Evolutionary conservation across 2,329 filamentous ascomycete species (phyloP).

Genomic region (Zymoseptoria passerinii): DNA sequence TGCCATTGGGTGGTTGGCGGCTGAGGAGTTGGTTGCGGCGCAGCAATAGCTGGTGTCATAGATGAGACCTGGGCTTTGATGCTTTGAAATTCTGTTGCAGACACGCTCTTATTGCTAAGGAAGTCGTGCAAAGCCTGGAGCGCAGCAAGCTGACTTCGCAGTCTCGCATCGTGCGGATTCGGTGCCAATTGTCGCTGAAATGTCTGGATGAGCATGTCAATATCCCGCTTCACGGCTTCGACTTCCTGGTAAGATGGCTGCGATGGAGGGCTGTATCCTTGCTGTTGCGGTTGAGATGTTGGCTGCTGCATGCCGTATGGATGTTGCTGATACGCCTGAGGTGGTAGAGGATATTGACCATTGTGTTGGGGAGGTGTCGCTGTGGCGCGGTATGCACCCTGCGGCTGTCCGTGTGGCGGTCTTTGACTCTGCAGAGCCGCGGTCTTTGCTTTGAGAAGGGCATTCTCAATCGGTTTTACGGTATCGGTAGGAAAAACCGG

Average conservation of each 20-base stretch:
- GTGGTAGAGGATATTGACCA: slow-evolving; percentile 34
- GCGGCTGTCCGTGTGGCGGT: slow-evolving; percentile 36
- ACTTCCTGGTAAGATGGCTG: slow-evolving; percentile 18
- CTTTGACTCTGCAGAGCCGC: slow-evolving; percentile 54
- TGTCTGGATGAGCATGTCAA: slow-evolving; percentile 66
- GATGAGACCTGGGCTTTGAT: slow-evolving; percentile 79
- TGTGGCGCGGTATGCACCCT: slow-evolving; percentile 58
- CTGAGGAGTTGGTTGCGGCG: slow-evolving; percentile 25
- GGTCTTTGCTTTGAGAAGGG: slow-evolving; percentile 72
- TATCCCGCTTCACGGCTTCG: slow-evolving; percentile 71
- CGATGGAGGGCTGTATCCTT: slow-evolving; percentile 15
- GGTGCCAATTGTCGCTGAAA: slow-evolving; percentile 66
- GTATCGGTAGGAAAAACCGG: slow-evolving; percentile 85
- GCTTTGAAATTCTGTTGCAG: slow-evolving; percentile 70
- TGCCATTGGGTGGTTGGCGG: slow-evolving; percentile 28
- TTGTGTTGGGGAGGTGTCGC: slow-evolving; percentile 59
- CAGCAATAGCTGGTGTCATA: slow-evolving; percentile 53
- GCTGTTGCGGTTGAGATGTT: slow-evolving; percentile 19
- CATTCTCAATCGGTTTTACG: slow-evolving; percentile 86
- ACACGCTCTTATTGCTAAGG: slow-evolving; percentile 68
- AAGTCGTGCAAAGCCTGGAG: slow-evolving; percentile 77
- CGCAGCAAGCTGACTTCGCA: slow-evolving; percentile 73
- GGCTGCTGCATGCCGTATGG: slow-evolving; percentile 21
- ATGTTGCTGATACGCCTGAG: slow-evolving; percentile 26
- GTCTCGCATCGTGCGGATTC: slow-evolving; percentile 65